Conservation (phyloP, 2,329 filamentous ascomycete species). For the Epicoccum sorghinum region DNA sequence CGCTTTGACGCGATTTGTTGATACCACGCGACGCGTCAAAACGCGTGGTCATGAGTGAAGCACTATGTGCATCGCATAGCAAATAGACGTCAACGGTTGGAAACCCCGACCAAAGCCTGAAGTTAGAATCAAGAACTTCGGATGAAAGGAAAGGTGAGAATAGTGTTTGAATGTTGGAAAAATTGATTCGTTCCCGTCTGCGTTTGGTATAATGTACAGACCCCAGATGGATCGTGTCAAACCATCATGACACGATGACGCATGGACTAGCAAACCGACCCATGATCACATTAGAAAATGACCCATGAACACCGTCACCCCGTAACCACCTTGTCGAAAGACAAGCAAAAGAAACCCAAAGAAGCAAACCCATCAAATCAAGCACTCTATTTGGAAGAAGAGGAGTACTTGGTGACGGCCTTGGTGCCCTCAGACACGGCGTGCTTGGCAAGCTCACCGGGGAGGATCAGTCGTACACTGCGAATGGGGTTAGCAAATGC, state of each 20-base stretch:
- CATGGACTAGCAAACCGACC: slow-evolving; percentile 53
- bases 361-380: slow-evolving; percentile 50
- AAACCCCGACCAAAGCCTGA: not conserved
- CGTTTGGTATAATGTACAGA: slow-evolving; percentile 52
- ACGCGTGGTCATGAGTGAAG: not conserved
- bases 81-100: too few relatives aligned
- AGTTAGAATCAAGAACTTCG: not conserved
- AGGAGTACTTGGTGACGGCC: slow-evolving; percentile 99
- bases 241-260: slow-evolving; percentile 45
- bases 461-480: slow-evolving; percentile 91
- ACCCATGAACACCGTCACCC: slow-evolving; percentile 52
- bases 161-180: slow-evolving; percentile 44
- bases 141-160: slow-evolving; percentile 1
- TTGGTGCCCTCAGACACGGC: slow-evolving; percentile 99
- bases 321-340: slow-evolving; percentile 52
- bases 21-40: slow-evolving; percentile 1
- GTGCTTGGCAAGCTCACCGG: slow-evolving; percentile 98
- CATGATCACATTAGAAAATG: slow-evolving; percentile 59
- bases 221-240: slow-evolving; percentile 47
- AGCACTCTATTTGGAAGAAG: slow-evolving; percentile 89
- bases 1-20: not conserved
- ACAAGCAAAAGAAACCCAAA: slow-evolving; percentile 60
- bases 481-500: slow-evolving; percentile 33
- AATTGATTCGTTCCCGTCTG: slow-evolving; percentile 50
- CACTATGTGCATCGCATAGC: too few relatives aligned